Evolutionary conservation across 176 grass and related monocot species (phyloP).

Genomic region (Aegilops bicornis): DNA sequence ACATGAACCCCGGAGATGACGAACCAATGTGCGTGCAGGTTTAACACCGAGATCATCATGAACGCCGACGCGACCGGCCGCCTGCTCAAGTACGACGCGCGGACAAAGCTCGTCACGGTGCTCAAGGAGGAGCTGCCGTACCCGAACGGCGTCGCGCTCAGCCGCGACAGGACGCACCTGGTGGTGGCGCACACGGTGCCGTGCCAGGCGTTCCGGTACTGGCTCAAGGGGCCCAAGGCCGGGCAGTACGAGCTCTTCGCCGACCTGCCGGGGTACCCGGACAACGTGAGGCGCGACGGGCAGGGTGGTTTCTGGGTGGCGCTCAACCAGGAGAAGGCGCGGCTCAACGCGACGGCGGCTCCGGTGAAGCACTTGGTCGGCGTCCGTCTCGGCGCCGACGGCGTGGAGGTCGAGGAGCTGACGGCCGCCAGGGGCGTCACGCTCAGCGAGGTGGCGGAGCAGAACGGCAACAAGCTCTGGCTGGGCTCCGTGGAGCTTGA

Average conservation of each 20-base stretch:
- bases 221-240: slow-evolving; percentile 27
- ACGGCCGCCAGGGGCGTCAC: slow-evolving; percentile 23
- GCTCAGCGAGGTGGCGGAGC: slow-evolving; percentile 52
- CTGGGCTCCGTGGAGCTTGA: slow-evolving; percentile 51
- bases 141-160: slow-evolving; percentile 45
- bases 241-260: slow-evolving; percentile 41
- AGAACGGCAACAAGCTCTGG: slow-evolving; percentile 36
- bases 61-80: slow-evolving; percentile 36
- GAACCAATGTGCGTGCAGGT: slow-evolving; percentile 23
- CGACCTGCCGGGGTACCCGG: slow-evolving; percentile 59
- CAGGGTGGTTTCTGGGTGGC: slow-evolving; percentile 55
- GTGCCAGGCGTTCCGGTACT: slow-evolving; percentile 43
- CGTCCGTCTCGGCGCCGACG: slow-evolving; percentile 19
- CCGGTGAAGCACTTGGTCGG: slow-evolving; percentile 35
- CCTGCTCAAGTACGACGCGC: slow-evolving; percentile 43
- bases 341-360: neutral
- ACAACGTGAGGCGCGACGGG: slow-evolving; percentile 42
- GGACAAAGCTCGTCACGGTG: slow-evolving; percentile 24
- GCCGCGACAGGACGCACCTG: slow-evolving; percentile 40
- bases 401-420: slow-evolving; percentile 27
- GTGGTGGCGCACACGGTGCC: slow-evolving; percentile 34
- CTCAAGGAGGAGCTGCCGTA: slow-evolving; percentile 14
- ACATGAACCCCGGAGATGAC: neutral
- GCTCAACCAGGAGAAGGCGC: slow-evolving; percentile 36
- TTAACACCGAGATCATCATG: neutral